These are phyloP conservation scores for Saccharomycopsis javanensis DNA, from an alignment of 805 yeast species.

Conservation along the genomic window DNA sequence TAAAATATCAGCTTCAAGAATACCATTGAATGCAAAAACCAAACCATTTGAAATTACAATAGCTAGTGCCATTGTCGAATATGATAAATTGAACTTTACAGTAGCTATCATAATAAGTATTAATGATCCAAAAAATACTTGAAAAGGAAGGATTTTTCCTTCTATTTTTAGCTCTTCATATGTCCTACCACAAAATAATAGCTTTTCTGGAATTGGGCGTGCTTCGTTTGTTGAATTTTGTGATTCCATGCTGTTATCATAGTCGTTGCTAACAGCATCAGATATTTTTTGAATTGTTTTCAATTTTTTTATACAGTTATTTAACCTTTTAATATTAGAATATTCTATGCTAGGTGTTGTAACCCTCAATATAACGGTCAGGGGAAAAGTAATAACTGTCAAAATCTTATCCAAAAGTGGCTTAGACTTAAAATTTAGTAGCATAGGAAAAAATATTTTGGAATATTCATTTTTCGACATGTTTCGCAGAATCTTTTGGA, in stretches of 20 bases:
- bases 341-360: constrained; percentile 30
- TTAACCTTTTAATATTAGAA: constrained; percentile 3
- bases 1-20: background rate
- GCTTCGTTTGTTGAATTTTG: background rate
- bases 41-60: background rate
- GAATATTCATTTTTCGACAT: background rate
- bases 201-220: background rate
- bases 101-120: background rate
- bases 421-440: constrained; percentile 18
- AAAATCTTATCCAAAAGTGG: constrained; percentile 17
- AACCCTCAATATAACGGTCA: constrained; percentile 24
- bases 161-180: constrained; percentile 6
- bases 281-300: background rate
- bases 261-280: background rate
- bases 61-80: background rate
- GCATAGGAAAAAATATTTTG: constrained; percentile 19
- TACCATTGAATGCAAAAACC: background rate
- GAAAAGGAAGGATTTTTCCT: background rate
- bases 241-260: background rate
- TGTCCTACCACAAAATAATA: background rate
- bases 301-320: constrained; percentile 8
- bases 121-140: background rate
- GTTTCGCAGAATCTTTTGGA: background rate
- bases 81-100: background rate
- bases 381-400: constrained; percentile 22